phyloP scores from a whole-genome alignment of 495 filamentous ascomycete species.

The Xylaria acuta region DNA sequence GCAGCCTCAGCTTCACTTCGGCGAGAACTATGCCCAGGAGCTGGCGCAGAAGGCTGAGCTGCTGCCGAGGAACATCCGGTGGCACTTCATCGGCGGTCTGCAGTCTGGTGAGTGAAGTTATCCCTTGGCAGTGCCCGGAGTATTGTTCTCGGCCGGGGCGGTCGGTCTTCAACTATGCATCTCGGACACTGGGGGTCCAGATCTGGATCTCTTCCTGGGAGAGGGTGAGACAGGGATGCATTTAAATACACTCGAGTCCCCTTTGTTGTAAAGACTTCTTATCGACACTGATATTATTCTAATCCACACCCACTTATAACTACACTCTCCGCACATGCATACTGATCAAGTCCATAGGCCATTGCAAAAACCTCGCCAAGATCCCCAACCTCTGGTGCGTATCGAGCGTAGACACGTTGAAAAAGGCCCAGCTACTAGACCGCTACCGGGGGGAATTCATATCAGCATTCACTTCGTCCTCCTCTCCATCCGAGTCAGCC shows the following conservation, averaged over 20 bases:
- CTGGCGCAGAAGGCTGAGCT: constrained; percentile 81
- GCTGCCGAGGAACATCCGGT: constrained; percentile 77
- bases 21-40: constrained; percentile 97
- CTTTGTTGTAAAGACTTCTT: too few relatives aligned
- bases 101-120: constrained; percentile 61
- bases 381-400: constrained; percentile 94
- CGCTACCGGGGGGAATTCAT: constrained; percentile 70
- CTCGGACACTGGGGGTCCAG: background rate
- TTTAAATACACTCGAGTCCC: background rate
- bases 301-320: too few relatives aligned
- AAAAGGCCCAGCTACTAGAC: constrained; percentile 84
- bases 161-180: background rate
- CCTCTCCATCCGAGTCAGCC: constrained; percentile 35
- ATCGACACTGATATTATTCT: too few relatives aligned
- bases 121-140: background rate
- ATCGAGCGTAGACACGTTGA: constrained; percentile 82
- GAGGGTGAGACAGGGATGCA: background rate
- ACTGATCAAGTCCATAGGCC: constrained; percentile 60
- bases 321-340: too few relatives aligned
- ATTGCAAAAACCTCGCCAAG: constrained; percentile 85
- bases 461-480: constrained; percentile 35
- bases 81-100: constrained; percentile 96
- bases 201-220: too few relatives aligned
- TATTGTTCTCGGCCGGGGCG: background rate
- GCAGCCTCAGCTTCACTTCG: constrained; percentile 76